phyloP scores from a whole-genome alignment of 208 protist species.

The Crithidia acanthocephali region DNA sequence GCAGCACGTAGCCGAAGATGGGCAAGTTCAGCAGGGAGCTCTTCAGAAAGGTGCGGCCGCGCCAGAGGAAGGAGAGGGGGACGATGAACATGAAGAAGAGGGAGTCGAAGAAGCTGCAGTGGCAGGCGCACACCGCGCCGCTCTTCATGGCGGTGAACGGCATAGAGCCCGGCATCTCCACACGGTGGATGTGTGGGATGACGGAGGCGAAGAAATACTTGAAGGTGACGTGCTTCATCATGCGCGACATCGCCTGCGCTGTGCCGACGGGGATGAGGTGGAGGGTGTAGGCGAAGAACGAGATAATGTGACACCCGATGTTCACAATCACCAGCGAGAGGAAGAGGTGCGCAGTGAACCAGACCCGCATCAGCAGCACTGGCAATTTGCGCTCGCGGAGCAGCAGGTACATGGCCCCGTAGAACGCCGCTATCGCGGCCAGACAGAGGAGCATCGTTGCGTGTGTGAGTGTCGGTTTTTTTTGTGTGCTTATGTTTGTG shows the following conservation, averaged over 20 bases:
- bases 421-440: conserved; percentile 24
- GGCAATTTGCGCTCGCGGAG: conserved; percentile 46
- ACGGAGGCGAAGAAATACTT: conserved; percentile 38
- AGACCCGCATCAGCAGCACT: conserved; percentile 52
- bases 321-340: conserved; percentile 31
- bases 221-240: conserved; percentile 42
- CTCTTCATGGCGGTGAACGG: conserved; percentile 32
- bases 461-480: not conserved
- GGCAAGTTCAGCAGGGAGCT: conserved; percentile 59
- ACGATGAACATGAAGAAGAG: conserved; percentile 56
- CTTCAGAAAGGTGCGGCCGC: conserved; percentile 70
- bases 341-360: conserved; percentile 52
- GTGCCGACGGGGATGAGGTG: conserved; percentile 25
- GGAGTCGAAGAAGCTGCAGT: conserved; percentile 81
- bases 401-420: conserved; percentile 42
- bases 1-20: conserved; percentile 67
- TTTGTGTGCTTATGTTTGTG: not conserved
- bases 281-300: conserved; percentile 35
- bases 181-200: conserved; percentile 53
- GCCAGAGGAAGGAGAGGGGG: conserved; percentile 39
- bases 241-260: conserved; percentile 41
- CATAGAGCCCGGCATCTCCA: conserved; percentile 59
- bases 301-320: conserved; percentile 39
- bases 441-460: conserved; percentile 24
- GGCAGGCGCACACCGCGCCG: conserved; percentile 55